Base-by-base conservation (phyloP, 192 early-diverging fungal species). In the Umbelopsis ramanniana region DNA sequence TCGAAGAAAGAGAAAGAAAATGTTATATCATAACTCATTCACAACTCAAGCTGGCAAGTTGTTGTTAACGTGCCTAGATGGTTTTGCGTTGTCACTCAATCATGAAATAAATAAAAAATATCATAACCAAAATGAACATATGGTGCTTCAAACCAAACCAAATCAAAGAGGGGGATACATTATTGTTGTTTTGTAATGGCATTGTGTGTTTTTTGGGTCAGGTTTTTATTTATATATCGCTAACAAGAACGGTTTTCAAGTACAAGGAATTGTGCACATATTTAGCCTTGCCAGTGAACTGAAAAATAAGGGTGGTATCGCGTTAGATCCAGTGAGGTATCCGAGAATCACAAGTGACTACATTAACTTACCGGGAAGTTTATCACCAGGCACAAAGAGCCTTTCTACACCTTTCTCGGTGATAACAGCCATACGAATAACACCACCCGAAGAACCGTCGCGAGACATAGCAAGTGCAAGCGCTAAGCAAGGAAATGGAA, bases 381-480 rank as follows among this genome's bases (percentile, higher is more conserved):
- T 43, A 75, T 94, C 74, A 21, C 97, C 97, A 60, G 93, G 93
- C 50, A 93, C 85, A 83, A 98, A 94, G 60, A 92, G 79, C 47
- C 93, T 83, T 72, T 98, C 91, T 12, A 99, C 97, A 24, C 93
- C 93, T 37, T 91, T 83, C 79, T 96, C 83, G 46, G 92, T 96
- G 68, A 99, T 98, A 55, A 97, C 86, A 0, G 97, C 97, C 72
- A 98, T 76, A 60, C 98, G 92, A 76, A 98, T 95, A 54, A 93
- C 91, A 72, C 98, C 98, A 53, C 98, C 98, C 38, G 95, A 97
- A 15, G 95, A 97, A 17, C 96, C 96, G 84, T 99, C 98, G 72
- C 98, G 87, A 29, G 94, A 83, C 89, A 97, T 97, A 12, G 98
- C 97, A 33, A 99, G 83, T 17, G 96, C 83, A 73, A 99, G 83